Base-by-base conservation (phyloP, 2,329 filamentous ascomycete species). In the Bipolaris victoriae region DNA sequence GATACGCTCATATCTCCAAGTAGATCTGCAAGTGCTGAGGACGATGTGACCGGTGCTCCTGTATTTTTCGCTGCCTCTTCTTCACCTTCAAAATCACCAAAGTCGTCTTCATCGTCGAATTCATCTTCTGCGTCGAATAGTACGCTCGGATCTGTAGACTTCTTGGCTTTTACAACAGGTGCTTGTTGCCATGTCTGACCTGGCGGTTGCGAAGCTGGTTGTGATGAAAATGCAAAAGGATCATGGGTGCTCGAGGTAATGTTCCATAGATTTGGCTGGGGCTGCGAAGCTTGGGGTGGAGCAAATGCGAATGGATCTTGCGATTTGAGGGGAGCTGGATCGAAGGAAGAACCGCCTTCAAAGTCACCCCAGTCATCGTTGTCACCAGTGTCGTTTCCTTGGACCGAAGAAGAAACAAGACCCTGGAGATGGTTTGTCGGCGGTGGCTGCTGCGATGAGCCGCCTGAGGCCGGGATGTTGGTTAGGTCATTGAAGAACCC, bases 361-460 rank as follows among this genome's bases (percentile, higher is more conserved):
- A 78, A 78, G 39, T 78, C 76, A n/a, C 76, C 76, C 74, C 74
- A 78, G 26, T 78, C 76, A 57, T 78, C 76, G 20, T 68, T 67
- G 7, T 75, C 71, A 36, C 70, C 71, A 13, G 35, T 49, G 5
- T 49, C 33, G 0, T 52, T 5, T 26, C 56, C 29, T 46, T 58
- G 48, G 24, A 13, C 47, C 9, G 46, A 31, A 11, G 16, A 29
- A 20, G 16, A 48, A 6, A 16, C 43, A 29, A 51, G 36, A 3
- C 33, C 33, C 5, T 55, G 51, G 10, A 58, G 66, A n/a, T 55
- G 43, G 43, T 55, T 57, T 40, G 56, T 40, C 18, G 58, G 45
- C 9, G 55, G 24, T 20, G 56, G 51, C 46, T 53, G 58, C 47
- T 66, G 64, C 26, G 52, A 37, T 54, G 62, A 64, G 35, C 62